Conservation (phyloP, 2,329 filamentous ascomycete species). For the Cladophialophora carrionii region DNA sequence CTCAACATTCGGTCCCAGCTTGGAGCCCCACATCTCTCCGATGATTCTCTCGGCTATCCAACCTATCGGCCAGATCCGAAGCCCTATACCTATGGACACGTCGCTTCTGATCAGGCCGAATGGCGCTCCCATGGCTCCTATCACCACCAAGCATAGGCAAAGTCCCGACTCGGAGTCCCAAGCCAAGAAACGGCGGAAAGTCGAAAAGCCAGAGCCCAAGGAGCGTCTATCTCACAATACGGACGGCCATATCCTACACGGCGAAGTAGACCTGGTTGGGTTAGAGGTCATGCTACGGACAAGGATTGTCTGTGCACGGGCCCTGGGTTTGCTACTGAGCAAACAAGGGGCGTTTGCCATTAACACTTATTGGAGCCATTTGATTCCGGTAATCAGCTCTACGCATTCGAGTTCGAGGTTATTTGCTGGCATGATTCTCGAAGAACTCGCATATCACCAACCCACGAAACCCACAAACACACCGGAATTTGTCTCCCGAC, state of each 20-base stretch:
- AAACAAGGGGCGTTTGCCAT: constrained; percentile 65
- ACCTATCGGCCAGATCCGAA: constrained; percentile 86
- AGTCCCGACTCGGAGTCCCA: constrained; percentile 49
- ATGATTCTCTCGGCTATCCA: constrained; percentile 83
- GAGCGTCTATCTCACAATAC: constrained; percentile 82
- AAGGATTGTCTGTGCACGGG: constrained; percentile 81
- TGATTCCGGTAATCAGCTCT: constrained; percentile 71
- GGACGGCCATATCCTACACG: constrained; percentile 96
- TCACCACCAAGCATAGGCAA: constrained; percentile 46
- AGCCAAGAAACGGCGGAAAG: constrained; percentile 69
- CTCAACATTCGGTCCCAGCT: constrained; percentile 69
- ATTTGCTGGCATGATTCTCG: constrained; percentile 77
- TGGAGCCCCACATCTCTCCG: constrained; percentile 74
- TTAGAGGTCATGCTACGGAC: constrained; percentile 86
- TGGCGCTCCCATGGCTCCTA: constrained; percentile 72
- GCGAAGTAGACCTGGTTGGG: constrained; percentile 92
- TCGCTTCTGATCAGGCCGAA: constrained; percentile 91
- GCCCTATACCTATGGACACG: constrained; percentile 90
- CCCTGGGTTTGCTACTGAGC: constrained; percentile 82
- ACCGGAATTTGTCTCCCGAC: constrained; percentile 58
- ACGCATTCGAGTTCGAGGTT: constrained; percentile 84
- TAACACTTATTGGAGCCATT: constrained; percentile 62
- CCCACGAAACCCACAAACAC: constrained; percentile 45
- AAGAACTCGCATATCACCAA: constrained; percentile 75
- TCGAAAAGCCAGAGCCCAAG: constrained; percentile 76